phyloP scores from a whole-genome alignment of 225 moss, liverwort and hornwort species.

The Sphagnum contortum region DNA sequence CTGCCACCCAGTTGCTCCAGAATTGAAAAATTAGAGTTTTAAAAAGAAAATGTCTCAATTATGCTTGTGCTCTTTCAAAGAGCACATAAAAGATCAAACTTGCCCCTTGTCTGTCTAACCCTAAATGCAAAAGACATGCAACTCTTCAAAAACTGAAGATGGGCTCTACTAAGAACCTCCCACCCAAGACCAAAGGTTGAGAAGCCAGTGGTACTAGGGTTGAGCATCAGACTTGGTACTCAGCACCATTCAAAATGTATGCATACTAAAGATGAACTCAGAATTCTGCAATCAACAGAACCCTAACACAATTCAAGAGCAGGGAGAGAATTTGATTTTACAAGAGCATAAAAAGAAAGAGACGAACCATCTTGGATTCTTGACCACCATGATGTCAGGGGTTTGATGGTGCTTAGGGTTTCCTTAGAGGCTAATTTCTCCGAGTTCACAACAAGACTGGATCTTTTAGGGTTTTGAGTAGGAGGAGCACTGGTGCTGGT shows the following conservation, averaged over 20 bases:
- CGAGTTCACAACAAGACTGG: conserved; percentile 7
- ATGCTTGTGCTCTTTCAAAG: too few species aligned
- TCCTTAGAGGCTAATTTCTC: background rate
- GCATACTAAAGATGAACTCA: too few species aligned
- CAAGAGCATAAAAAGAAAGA: too few species aligned
- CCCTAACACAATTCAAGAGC: background rate
- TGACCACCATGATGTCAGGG: conserved; percentile 11
- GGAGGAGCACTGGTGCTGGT: background rate
- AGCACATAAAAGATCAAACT: background rate
- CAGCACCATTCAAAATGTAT: too few species aligned
- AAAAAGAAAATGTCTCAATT: background rate
- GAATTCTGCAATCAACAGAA: background rate
- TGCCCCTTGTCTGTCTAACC: background rate
- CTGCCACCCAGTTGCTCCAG: conserved; percentile 9
- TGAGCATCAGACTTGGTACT: too few species aligned
- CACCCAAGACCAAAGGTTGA: too few species aligned
- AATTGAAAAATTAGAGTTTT: background rate
- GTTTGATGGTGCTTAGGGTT: conserved; percentile 1
- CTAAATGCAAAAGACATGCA: background rate
- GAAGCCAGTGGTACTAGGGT: too few species aligned
- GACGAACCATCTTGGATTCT: conserved; percentile 21
- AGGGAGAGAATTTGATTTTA: background rate
- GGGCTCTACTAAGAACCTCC: too few species aligned
- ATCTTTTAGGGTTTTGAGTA: conserved; percentile 2
- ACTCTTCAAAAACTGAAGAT: too few species aligned